Evolutionary conservation across 2,329 filamentous ascomycete genomes (phyloP), one percentile per base, ranked within the genome.

Genomic region (Parastagonospora avenae): DNA sequence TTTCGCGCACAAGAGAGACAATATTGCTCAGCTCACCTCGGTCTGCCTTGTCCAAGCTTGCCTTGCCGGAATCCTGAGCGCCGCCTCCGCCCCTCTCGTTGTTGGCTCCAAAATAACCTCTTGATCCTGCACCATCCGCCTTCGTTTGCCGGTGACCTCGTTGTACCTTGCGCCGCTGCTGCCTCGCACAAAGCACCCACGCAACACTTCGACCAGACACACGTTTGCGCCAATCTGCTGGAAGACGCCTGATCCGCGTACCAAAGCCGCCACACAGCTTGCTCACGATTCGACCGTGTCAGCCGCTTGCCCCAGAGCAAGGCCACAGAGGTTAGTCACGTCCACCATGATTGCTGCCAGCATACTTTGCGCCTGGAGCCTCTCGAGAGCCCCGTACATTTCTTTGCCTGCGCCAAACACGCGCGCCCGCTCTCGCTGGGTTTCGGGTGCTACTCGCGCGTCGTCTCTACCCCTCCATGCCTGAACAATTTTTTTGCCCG

Each of bases 1-100:
- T 42, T 57, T 59, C 63, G 55, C 62, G 68, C 67, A 70, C 67
- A 69, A 65, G 66, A 68, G 61, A 50, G 53, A 54, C 63, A 70
- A 70, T 68, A 62, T 66, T 70, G 48, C 59, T 57, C 63, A 46
- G 42, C 52, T 57, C 59, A 54, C 55, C 54, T 54, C 19, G 60
- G 64, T 64, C 59, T 64, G 53, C 59, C 57, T 62, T 55, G 62
- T 24, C 60, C 46, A 50, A 51, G 54, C 55, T 61, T 24, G 19
- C 56, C 40, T 51, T 41, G 41, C 50, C 51, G 63, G 55, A 57
- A 52, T 51, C 62, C 58, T 58, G 66, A 58, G 56, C 64, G 64
- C 61, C 58, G 57, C 62, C 59, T 58, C 54, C 59, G 54, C 63
- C 56, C 19, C 19, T 24, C 19, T 24, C 19, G 19, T 24, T 24